Evolutionary conservation across 768 basidiomycete genomes (phyloP).

Genomic region (Gymnopilus junonius): DNA sequence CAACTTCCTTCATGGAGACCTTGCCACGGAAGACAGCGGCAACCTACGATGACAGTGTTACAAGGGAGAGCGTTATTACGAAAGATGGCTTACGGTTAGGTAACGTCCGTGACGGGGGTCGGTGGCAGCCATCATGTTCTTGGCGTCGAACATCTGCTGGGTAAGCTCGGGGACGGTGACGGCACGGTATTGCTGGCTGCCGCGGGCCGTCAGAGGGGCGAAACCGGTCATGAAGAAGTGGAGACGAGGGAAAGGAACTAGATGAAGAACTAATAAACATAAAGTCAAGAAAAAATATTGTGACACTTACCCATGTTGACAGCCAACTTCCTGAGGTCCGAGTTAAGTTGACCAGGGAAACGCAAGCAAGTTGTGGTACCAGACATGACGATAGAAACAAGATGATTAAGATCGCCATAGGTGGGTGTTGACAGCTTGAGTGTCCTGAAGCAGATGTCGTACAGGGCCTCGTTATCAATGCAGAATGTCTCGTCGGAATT

Average conservation of each 20-base stretch:
- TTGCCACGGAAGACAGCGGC: conserved; percentile 99
- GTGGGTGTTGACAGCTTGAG: conserved; percentile 95
- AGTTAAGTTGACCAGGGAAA: conserved; percentile 99
- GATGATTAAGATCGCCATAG: conserved; percentile 97
- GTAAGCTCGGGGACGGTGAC: conserved; percentile 98
- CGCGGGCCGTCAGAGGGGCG: conserved; percentile 92
- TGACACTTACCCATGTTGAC: conserved; percentile 95
- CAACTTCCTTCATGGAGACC: conserved; percentile 99
- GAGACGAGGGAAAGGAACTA: conserved; percentile 97
- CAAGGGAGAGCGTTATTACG: not conserved
- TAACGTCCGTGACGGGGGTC: conserved; percentile 98
- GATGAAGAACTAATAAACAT: conserved; percentile 3
- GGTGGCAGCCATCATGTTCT: conserved; percentile 99
- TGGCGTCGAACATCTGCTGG: conserved; percentile 99
- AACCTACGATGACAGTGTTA: conserved; percentile 46
- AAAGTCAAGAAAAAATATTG: not conserved
- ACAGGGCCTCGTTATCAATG: conserved; percentile 99
- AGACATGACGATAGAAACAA: conserved; percentile 98
- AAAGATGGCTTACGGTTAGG: conserved; percentile 70
- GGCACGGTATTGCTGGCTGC: conserved; percentile 94
- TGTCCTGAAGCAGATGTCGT: conserved; percentile 99
- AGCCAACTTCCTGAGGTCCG: conserved; percentile 95
- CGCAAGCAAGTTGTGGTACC: conserved; percentile 98
- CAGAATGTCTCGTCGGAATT: conserved; percentile 99
- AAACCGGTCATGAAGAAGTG: conserved; percentile 99